Evolutionary conservation across 257 asterid species (phyloP), one percentile per base, ranked within the genome.

Genomic region (Dorcoceras hygrometricum): DNA sequence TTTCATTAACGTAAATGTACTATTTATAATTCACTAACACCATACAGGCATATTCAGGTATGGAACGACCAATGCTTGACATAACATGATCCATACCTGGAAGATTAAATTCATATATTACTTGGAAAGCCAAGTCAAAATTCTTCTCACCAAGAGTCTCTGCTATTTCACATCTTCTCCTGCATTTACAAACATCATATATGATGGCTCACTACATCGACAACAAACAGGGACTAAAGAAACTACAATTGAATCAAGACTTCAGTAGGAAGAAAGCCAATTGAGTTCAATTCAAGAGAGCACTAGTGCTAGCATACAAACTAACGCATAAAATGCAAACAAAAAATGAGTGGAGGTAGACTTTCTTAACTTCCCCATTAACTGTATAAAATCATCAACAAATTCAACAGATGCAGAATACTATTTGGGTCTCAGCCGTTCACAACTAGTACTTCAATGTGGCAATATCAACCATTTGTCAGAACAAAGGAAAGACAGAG

Each of bases 101-200:
- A 78, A 93, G 99, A 80, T 50, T 86, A 83, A 93, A 90, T 79
- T 85, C 87, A 76, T 85, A 86, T 61, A 93, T 86, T 73, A 93
- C 78, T 81, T 78, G 96, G 83, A 93, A 93, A 61, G 97, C 97
- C 80, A 93, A 80, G 80, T 86, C 99, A 66, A 93, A 93, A 66
- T 82, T 88, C 71, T 86, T 90, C 82, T 90, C 97, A 69, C 84
- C 95, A 74, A 93, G 96, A 74, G 96, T 80, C 77, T 93, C 99
- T 39, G 97, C 99, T 73, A 93, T 84, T 86, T 83, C 85, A 80
- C 97, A 90, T 83, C 99, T 88, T 80, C 99, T 84, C 88, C 89
- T 89, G 87, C 77, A 81, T 73, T 71, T 66, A 57, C 53, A 63
- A 32, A 60, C 36, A 75, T 64, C 22, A 51, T 34, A 50, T 48